Conservation (phyloP, 768 basidiomycete genomes). For the Pisolithus microcarpus region DNA sequence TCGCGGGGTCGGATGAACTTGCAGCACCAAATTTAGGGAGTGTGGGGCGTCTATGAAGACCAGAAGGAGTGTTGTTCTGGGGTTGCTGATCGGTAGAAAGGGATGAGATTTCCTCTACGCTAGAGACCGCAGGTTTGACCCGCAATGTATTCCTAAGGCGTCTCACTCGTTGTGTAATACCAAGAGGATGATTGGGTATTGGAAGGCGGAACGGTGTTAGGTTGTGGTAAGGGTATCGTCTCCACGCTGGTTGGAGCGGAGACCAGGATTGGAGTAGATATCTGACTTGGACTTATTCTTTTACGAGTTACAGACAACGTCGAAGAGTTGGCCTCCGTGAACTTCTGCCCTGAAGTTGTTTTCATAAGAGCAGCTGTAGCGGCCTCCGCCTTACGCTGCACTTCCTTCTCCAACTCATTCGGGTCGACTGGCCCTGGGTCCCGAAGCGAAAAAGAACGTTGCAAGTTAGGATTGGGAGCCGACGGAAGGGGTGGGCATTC, state of each 20-base stretch:
- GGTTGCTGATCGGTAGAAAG: constrained; percentile 38
- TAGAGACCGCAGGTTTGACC: constrained; percentile 39
- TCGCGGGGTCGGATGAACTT: constrained; percentile 41
- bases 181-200: constrained; percentile 37
- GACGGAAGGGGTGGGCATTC: constrained; percentile 3
- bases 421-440: constrained; percentile 40
- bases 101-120: constrained; percentile 46
- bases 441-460: constrained; percentile 31
- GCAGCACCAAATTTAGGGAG: constrained; percentile 34
- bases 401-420: constrained; percentile 53
- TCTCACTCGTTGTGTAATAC: constrained; percentile 66
- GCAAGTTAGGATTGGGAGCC: constrained; percentile 15
- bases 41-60: constrained; percentile 40
- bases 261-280: constrained; percentile 58
- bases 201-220: constrained; percentile 26
- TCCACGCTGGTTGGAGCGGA: constrained; percentile 66
- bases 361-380: constrained; percentile 57
- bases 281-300: constrained; percentile 55
- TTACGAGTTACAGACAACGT: constrained; percentile 42
- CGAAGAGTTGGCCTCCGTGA: constrained; percentile 34
- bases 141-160: constrained; percentile 64
- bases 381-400: constrained; percentile 62
- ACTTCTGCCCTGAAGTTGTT: constrained; percentile 36
- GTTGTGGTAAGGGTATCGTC: constrained; percentile 48
- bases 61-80: constrained; percentile 17